Evolutionary conservation across 2,329 filamentous ascomycete genomes (phyloP), one percentile per base, ranked within the genome.

Genomic region (Aspergillus alliaceus): DNA sequence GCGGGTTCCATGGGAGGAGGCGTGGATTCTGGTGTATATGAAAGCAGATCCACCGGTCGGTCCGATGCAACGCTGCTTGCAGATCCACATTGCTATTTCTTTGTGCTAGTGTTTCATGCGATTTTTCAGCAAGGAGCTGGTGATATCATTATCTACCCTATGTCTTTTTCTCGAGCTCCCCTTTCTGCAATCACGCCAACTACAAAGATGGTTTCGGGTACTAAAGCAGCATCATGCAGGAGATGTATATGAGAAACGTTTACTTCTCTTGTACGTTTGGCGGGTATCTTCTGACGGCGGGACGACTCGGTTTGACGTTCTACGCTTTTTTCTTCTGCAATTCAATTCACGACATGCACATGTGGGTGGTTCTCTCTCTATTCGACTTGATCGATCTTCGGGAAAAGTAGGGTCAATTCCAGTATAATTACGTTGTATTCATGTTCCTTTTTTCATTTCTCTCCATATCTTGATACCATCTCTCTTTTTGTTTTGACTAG

Each of bases 11-110:
- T 47, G 52, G 37, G 52, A 49, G 46, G 35, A 50, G 39, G 40
- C 58, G 44, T 53, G 54, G 51, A 54, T 52, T 49, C 18, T 49
- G 58, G 51, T 57, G 57, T 56, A 51, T 47, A 53, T 56, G 39
- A 46, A 42, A 51, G 35, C 40, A 22, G 24, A 20, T 25, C 31
- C 27, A 46, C 46, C 27, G 15, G 8, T 27, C 3, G 27, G 48
- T 51, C 42, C 31, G 24, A 40, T 37, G 34, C 34, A 18, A 31
- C 18, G 31, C 22, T 40, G 37, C 14, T 51, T 27, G 49, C 25
- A 11, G 24, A 37, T 12, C 11, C 20, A 7, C 40, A 12, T 44
- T 25, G 15, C 40, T 11, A 25, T 27, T 18, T 44, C 15, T 9
- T 50, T 44, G 27, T 40, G 34, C 22, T 44, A 14, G 9, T 35